Conservation (phyloP, 164 flowering plant species). For the Platanus orientalis region DNA sequence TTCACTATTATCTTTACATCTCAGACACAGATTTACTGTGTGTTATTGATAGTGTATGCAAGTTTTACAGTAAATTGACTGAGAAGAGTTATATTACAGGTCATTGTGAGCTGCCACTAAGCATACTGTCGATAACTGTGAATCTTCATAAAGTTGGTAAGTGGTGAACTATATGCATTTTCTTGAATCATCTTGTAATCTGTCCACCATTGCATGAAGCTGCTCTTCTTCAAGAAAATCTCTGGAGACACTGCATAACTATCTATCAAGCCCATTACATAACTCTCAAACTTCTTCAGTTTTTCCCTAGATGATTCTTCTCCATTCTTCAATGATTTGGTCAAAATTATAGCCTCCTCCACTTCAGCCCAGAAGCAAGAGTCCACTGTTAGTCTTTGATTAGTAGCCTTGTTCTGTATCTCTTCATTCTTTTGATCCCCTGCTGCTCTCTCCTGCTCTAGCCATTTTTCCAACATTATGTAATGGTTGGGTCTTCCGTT, state of each 20-base stretch:
- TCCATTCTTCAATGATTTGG: slow-evolving; percentile 14
- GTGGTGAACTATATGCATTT: slow-evolving; percentile 10
- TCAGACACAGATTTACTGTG: too few relatives aligned
- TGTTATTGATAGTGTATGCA: too few relatives aligned
- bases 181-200: slow-evolving; percentile 23
- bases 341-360: slow-evolving; percentile 37
- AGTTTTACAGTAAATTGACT: too few relatives aligned
- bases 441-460: neutral
- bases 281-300: slow-evolving; percentile 26
- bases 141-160: slow-evolving; percentile 20
- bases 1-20: too few relatives aligned
- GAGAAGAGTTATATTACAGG: too few relatives aligned
- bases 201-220: slow-evolving; percentile 48
- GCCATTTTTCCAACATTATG: slow-evolving; percentile 37
- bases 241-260: slow-evolving; percentile 32
- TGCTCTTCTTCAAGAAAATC: slow-evolving; percentile 41
- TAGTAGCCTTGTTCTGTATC: neutral
- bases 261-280: slow-evolving; percentile 26
- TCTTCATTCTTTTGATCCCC: neutral
- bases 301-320: neutral
- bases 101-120: too few relatives aligned
- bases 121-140: neutral
- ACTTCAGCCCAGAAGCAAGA: slow-evolving; percentile 55
- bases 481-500: slow-evolving; percentile 29
- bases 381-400: slow-evolving; percentile 43